Conservation (phyloP, 208 protist species). For the Leishmania aethiopica region DNA sequence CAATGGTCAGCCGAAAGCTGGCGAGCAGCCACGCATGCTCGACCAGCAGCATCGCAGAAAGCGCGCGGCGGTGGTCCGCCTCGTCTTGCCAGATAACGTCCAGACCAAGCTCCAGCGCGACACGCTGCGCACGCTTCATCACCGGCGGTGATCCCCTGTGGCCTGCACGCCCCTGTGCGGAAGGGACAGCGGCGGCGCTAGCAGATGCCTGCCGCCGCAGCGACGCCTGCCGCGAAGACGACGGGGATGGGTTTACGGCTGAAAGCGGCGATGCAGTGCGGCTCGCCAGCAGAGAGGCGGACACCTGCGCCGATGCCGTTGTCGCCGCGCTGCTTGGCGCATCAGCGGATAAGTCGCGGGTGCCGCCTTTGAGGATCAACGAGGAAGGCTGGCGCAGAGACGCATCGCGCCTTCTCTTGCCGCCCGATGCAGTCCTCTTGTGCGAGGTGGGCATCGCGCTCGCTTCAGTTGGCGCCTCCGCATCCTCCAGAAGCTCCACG, state of each 20-base stretch:
- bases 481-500: slow-evolving; percentile 13
- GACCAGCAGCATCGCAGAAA: slow-evolving; percentile 39
- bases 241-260: not conserved
- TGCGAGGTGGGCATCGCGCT: not conserved
- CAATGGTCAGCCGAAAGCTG: slow-evolving; percentile 54
- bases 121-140: slow-evolving; percentile 10
- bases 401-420: slow-evolving; percentile 16
- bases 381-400: slow-evolving; percentile 40
- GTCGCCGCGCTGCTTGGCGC: not conserved
- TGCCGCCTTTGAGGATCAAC: slow-evolving; percentile 23
- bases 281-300: not conserved
- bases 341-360: not conserved
- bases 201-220: not conserved
- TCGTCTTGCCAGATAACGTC: slow-evolving; percentile 43
- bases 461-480: not conserved
- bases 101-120: slow-evolving; percentile 27
- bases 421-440: not conserved
- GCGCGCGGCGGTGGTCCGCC: slow-evolving; percentile 27
- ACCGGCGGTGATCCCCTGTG: not conserved
- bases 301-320: not conserved
- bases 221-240: not conserved
- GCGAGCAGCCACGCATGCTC: slow-evolving; percentile 69
- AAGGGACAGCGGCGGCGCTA: not conserved
- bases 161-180: not conserved
- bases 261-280: not conserved